Percentiles rank a stretch among this genome's conserved stretches.
phyloP scores from a whole-genome alignment of 2,329 filamentous ascomycete genomes.

The Reticulascus tulasneorum region DNA sequence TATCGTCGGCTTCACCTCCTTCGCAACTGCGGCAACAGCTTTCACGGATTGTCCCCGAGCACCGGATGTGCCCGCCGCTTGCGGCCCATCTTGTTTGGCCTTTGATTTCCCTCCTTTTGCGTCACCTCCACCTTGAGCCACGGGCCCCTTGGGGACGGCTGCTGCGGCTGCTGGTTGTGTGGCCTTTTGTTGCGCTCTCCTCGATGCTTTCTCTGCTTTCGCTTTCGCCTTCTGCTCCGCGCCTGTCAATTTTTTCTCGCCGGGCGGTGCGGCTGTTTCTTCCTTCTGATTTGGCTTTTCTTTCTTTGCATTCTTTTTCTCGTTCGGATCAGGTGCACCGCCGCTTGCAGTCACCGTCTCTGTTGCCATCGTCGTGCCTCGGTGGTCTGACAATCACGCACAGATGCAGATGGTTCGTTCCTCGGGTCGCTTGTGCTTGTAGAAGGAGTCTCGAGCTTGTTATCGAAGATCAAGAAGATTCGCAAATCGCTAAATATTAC shows the following conservation, averaged over 20 bases:
- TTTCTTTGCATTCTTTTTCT: conserved; percentile 9
- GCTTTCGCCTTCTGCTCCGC: conserved; percentile 85
- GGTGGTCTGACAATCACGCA: too few relatives aligned
- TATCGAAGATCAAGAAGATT: too few relatives aligned
- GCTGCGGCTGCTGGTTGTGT: conserved; percentile 42
- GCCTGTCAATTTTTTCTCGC: conserved; percentile 58
- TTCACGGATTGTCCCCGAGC: conserved; percentile 29
- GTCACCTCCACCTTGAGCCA: conserved; percentile 30
- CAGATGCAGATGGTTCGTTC: too few relatives aligned
- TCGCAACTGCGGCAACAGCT: conserved; percentile 32
- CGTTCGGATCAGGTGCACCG: too few relatives aligned
- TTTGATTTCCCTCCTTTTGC: conserved; percentile 45
- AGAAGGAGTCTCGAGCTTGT: too few relatives aligned
- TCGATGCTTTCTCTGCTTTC: conserved; percentile 87
- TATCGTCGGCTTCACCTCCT: conserved; percentile 56
- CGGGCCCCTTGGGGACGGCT: conserved; percentile 31
- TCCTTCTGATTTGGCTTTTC: conserved; percentile 4
- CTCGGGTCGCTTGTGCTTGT: too few relatives aligned
- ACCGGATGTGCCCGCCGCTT: conserved; percentile 21
- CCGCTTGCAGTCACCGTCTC: conserved; percentile 10
- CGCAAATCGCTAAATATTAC: too few relatives aligned
- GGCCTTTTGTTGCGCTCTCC: conserved; percentile 68
- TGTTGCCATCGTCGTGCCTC: conserved; percentile 7
- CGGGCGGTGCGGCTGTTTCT: conserved; percentile 9
- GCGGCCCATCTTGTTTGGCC: conserved; percentile 40